Base-by-base conservation (phyloP, 177 flowering plant species). In the Vitis hybrid region DNA sequence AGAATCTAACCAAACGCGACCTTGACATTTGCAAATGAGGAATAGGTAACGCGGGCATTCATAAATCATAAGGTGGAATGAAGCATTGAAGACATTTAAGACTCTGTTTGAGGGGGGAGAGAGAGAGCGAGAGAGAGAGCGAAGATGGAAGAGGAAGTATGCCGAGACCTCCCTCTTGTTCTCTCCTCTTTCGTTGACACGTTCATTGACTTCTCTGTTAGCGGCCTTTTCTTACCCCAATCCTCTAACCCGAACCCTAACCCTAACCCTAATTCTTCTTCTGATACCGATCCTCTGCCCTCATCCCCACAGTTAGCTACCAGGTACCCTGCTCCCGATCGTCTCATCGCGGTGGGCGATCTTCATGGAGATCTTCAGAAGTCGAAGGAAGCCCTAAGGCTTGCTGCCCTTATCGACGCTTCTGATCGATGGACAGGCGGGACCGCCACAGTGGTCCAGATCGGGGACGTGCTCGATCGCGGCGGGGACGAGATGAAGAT, bases 381-480 rank as follows among this genome's bases (percentile, higher is more conserved):
- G 73, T 69, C 92, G 79, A 86, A 80, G 66, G 73, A 89, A 60
- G 83, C 98, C 15, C 69, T 96, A 14, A 67, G 76, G 9, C 80
- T 96, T 50, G 93, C 99, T 50, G 81, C 81, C 10, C 74, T 96
- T 17, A 83, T 91, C 65, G 91, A 92, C 64, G 61, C 52, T 30
- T 60, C 82, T 17, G 92, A 76, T 23, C 62, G 73, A 3, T 93
- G 97, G 97, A 70, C 65, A 23, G 99, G 94, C 1, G 92, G 92
- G 15, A 39, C 84, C 51, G 30, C 98, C 56, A 91, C 91, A 13
- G 85, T 89, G 14, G 95, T 96, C 56, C 99, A 96, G 78, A 56
- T 93, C 61, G 99, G 99, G 55, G 99, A 96, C 65, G 89, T 96
- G 4, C 84, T 96, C 30, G 99, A 96, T 62, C 90, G 99, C 10